A percentile compares a stretch with the other conserved stretches of the same genome.
Evolutionary conservation across 2,329 filamentous ascomycete species (phyloP).

Genomic region (Xylaria sp.): DNA sequence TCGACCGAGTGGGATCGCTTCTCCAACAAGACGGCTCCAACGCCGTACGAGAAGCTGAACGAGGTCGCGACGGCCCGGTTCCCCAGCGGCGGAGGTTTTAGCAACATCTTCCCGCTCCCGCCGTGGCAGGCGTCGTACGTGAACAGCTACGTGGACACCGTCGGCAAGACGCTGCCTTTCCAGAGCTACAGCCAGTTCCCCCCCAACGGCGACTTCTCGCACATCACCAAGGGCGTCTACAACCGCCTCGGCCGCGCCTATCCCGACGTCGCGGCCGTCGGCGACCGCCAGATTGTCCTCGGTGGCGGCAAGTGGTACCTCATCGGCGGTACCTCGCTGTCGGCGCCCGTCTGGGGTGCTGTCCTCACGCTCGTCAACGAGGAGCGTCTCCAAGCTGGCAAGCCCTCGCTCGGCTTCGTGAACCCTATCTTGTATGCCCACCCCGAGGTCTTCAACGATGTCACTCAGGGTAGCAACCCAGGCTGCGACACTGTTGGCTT

Average conservation of each 20-base stretch:
- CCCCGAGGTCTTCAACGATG: constrained; percentile 53
- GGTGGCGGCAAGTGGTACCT: constrained; percentile 48
- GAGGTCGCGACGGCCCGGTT: constrained; percentile 42
- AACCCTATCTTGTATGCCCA: constrained; percentile 63
- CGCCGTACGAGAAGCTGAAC: constrained; percentile 39
- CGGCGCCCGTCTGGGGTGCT: constrained; percentile 66
- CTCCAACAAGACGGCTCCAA: constrained; percentile 32
- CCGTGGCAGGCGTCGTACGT: constrained; percentile 55
- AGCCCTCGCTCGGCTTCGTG: constrained; percentile 62
- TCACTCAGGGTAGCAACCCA: constrained; percentile 52
- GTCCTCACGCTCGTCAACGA: constrained; percentile 63
- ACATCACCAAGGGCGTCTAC: constrained; percentile 50
- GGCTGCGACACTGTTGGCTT: constrained; percentile 56
- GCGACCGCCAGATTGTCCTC: constrained; percentile 50
- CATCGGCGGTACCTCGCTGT: constrained; percentile 63
- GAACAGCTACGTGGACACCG: constrained; percentile 51
- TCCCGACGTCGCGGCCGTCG: constrained; percentile 55
- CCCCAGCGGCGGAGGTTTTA: constrained; percentile 56
- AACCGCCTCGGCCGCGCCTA: constrained; percentile 53
- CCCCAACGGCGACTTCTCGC: constrained; percentile 48
- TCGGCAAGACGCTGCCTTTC: constrained; percentile 42
- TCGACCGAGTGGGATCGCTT: constrained; percentile 41
- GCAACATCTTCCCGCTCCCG: constrained; percentile 55
- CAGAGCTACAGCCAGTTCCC: constrained; percentile 40
- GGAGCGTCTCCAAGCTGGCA: constrained; percentile 57